A percentile compares a stretch with the other conserved stretches of the same genome.
Evolutionary conservation across 495 filamentous ascomycete species (phyloP).

Genomic region (Astrocystis sublimbata): DNA sequence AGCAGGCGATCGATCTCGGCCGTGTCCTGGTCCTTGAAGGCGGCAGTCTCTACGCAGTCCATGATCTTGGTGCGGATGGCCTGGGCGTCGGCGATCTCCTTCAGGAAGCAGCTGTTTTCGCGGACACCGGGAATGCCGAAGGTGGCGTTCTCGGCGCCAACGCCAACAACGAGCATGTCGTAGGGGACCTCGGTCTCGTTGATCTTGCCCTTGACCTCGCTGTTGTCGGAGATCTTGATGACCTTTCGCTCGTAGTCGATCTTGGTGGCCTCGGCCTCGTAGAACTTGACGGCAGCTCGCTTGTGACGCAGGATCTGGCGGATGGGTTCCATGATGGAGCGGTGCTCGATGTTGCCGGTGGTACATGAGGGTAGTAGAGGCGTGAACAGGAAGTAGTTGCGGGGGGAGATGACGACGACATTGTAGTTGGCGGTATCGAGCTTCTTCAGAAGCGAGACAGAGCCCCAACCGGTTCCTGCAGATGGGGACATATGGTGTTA

Average conservation of each 20-base stretch:
- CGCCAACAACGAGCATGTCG: slow-evolving; percentile 96
- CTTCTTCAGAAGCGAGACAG: slow-evolving; percentile 95
- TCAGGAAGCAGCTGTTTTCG: slow-evolving; percentile 96
- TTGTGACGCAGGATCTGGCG: slow-evolving; percentile 93
- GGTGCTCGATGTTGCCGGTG: slow-evolving; percentile 95
- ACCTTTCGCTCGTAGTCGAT: slow-evolving; percentile 91
- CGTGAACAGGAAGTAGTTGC: slow-evolving; percentile 99
- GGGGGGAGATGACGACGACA: slow-evolving; percentile 91
- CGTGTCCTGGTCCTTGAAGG: slow-evolving; percentile 93
- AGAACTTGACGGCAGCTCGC: slow-evolving; percentile 87
- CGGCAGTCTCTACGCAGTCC: slow-evolving; percentile 98
- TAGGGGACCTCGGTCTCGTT: slow-evolving; percentile 88
- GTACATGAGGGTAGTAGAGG: slow-evolving; percentile 96
- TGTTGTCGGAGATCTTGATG: slow-evolving; percentile 85
- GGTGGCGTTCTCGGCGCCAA: slow-evolving; percentile 97
- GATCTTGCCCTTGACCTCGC: slow-evolving; percentile 84
- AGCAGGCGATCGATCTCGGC: slow-evolving; percentile 91
- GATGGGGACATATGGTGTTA: background rate
- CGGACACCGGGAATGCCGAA: slow-evolving; percentile 96
- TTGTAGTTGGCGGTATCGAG: slow-evolving; percentile 99
- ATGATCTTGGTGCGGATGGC: slow-evolving; percentile 97
- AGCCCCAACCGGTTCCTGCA: slow-evolving; percentile 91
- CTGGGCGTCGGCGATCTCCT: slow-evolving; percentile 95
- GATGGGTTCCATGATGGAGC: slow-evolving; percentile 98
- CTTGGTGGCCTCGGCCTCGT: slow-evolving; percentile 96